phyloP scores from a whole-genome alignment of 2,329 filamentous ascomycete genomes.

The Cercospora beticola region DNA sequence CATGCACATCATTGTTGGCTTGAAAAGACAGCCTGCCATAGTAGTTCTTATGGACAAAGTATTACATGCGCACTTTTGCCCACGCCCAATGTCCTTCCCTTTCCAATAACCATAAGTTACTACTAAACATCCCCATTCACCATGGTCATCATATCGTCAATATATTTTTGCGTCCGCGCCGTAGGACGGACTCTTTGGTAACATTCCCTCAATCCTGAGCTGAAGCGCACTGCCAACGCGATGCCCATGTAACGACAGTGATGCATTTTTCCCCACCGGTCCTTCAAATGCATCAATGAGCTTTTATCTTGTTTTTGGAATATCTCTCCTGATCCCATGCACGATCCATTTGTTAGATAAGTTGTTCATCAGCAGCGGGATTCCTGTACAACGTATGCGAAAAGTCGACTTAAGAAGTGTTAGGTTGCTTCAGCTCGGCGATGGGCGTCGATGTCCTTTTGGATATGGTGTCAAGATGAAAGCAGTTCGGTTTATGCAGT shows the following conservation, averaged over 20 bases:
- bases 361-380: background rate
- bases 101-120: background rate
- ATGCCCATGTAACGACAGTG: conserved; percentile 7
- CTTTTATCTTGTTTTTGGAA: conserved; percentile 5
- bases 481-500: conserved; percentile 23
- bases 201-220: background rate
- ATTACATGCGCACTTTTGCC: conserved; percentile 4
- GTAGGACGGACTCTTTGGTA: background rate
- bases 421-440: background rate
- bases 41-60: conserved; percentile 1
- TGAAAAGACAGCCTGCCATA: conserved; percentile 5
- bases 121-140: background rate
- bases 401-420: background rate
- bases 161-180: background rate
- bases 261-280: background rate
- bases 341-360: background rate
- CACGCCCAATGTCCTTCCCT: background rate
- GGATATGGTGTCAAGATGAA: background rate
- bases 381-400: background rate
- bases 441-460: background rate
- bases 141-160: background rate
- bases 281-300: conserved; percentile 7
- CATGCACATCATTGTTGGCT: background rate
- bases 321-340: background rate
- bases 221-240: background rate